phyloP scores from a whole-genome alignment of 345 rosid genomes.

The Acer saccharum region DNA sequence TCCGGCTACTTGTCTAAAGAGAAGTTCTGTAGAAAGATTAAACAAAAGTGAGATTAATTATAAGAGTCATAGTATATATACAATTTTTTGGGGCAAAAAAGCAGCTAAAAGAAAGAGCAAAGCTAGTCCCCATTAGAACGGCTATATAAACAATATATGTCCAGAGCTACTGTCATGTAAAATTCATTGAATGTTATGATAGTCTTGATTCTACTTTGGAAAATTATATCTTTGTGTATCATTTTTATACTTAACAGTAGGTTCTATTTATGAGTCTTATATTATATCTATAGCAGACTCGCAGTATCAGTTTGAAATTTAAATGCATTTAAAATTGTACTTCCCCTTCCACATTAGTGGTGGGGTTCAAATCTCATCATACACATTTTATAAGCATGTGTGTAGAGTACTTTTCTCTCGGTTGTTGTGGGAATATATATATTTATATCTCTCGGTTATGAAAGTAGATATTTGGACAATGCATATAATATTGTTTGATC shows the following conservation, averaged over 20 bases:
- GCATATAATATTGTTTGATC: too few species aligned
- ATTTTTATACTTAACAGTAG: not conserved
- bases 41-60: not conserved
- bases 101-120: not conserved
- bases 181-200: not conserved
- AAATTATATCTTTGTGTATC: not conserved
- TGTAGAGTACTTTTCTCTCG: too few species aligned
- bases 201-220: not conserved
- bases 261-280: not conserved
- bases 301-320: not conserved
- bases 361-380: too few species aligned
- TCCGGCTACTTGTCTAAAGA: not conserved
- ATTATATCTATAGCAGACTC: not conserved
- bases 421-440: too few species aligned
- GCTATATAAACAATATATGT: not conserved
- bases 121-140: constrained; percentile 1
- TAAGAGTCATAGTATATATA: not conserved
- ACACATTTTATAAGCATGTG: too few species aligned
- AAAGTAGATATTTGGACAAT: too few species aligned
- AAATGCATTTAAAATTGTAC: not conserved
- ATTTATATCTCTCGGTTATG: too few species aligned
- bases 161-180: not conserved
- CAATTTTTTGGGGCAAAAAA: not conserved
- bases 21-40: not conserved
- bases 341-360: too few species aligned